A percentile compares a stretch with the other conserved stretches of the same genome.
Conservation (phyloP, 192 early-diverging fungal species). For the Rhizophagus sp. region DNA sequence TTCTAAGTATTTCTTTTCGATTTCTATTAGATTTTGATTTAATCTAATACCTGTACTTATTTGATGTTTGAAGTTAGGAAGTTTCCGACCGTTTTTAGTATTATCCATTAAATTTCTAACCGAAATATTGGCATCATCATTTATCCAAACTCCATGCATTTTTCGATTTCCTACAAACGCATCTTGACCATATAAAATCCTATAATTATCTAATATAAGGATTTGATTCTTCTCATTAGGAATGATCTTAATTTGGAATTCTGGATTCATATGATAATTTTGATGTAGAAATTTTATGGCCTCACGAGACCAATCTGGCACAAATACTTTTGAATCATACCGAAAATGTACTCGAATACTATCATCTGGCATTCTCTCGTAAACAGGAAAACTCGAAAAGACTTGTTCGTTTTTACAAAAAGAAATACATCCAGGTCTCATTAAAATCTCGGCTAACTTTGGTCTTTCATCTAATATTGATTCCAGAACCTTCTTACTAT, state of each 20-base stretch:
- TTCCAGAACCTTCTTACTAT: background rate
- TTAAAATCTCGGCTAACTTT: background rate
- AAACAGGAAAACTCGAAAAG: background rate
- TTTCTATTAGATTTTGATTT: background rate
- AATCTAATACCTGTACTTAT: background rate
- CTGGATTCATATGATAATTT: background rate
- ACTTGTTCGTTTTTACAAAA: background rate
- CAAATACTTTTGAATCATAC: conserved; percentile 1
- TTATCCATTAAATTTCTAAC: background rate
- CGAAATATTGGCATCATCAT: background rate
- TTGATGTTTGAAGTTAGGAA: background rate
- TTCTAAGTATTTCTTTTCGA: background rate
- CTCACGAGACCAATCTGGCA: background rate
- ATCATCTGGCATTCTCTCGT: background rate
- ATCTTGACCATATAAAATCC: background rate
- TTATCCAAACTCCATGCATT: background rate
- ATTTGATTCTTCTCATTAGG: background rate
- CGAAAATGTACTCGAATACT: background rate
- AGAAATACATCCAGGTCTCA: background rate
- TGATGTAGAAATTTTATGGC: background rate
- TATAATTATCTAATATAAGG: background rate
- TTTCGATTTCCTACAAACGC: background rate
- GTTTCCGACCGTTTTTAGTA: background rate
- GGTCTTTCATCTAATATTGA: background rate
- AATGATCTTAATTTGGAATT: background rate